phyloP scores from a whole-genome alignment of 495 filamentous ascomycete species.

The Penicillium argentinense region DNA sequence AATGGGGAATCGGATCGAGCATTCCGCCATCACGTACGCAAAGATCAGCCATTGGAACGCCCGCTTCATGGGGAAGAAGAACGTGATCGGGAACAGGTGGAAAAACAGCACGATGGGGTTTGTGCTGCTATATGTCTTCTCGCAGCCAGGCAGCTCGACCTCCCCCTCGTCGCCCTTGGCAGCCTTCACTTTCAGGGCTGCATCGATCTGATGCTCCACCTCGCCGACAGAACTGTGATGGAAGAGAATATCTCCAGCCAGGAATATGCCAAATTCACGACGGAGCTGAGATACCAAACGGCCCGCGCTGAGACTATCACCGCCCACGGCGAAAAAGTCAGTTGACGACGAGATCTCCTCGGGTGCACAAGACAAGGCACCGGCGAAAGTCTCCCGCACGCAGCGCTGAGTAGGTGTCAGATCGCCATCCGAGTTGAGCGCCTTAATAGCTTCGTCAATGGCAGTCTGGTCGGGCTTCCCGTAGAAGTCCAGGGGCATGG shows the following conservation, averaged over 20 bases:
- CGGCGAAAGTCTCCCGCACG: slow-evolving; percentile 32
- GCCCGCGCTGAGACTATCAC: slow-evolving; percentile 44
- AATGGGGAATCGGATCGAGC: slow-evolving; percentile 19
- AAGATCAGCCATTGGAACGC: slow-evolving; percentile 42
- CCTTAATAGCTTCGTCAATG: slow-evolving; percentile 19
- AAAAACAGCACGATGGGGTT: slow-evolving; percentile 36
- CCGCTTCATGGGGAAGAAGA: slow-evolving; percentile 38
- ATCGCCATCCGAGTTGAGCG: slow-evolving; percentile 9
- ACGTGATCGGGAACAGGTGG: slow-evolving; percentile 34
- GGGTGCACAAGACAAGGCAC: slow-evolving; percentile 17
- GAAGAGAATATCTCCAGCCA: slow-evolving; percentile 43
- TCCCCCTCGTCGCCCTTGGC: slow-evolving; percentile 9
- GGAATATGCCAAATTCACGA: slow-evolving; percentile 30
- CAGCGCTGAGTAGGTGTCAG: slow-evolving; percentile 22
- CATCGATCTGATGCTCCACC: slow-evolving; percentile 18
- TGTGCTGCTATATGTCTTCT: slow-evolving; percentile 38
- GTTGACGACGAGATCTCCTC: slow-evolving; percentile 25
- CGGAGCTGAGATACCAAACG: slow-evolving; percentile 39
- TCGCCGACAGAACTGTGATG: slow-evolving; percentile 27
- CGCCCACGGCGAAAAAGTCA: slow-evolving; percentile 46
- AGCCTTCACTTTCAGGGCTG: slow-evolving; percentile 23
- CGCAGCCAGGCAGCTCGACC: slow-evolving; percentile 21
- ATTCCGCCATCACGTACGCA: slow-evolving; percentile 28
- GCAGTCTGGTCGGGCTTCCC: slow-evolving; percentile 27
- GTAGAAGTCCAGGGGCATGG: slow-evolving; percentile 24